Base-by-base conservation (phyloP, 176 grass and related monocot species). In the Zea luxurians region DNA sequence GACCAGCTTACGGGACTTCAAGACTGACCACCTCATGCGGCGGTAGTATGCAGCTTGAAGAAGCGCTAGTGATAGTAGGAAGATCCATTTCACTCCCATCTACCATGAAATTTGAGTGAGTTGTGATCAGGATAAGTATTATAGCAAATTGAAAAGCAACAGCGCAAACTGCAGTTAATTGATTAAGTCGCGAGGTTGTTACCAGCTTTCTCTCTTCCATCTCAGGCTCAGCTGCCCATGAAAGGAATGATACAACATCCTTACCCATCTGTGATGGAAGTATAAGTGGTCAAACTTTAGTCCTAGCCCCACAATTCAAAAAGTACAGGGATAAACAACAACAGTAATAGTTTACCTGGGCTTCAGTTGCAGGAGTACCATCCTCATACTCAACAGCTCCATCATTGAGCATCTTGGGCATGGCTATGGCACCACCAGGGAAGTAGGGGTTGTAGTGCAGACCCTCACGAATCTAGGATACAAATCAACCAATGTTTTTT, bases 161-260 rank as follows among this genome's bases (percentile, higher is more conserved):
- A 70, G 11, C 54, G 4, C 44, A 17, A 6, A 47, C 1, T 5
- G 48, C 27, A 27, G 27, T 27, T 27, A 27, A 70, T 36, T 68
- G 68, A 74, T 40, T 18, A 15, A 81, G 61, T 50, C 37, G 52
- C 60, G 4, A 44, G 17, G 63, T 36, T 9, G 54, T 90, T 92
- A 99, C 96, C 83, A 99, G 88, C 86, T 99, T 99, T 67, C 96
- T 89, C 81, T 99, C 96, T 84, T 99, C 96, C 96, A 99, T 99
- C 83, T 99, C 92, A 73, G 96, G 96, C 74, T 99, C 96, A 61
- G 96, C 96, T 74, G 96, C 96, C 96, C 96, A 99, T 0, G 96
- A 91, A 70, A 99, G 85, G 86, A 99, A 99, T 34, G 89, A 79
- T 13, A 99, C 96, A 0, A 95, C 90, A 78, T 99, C 92, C 90